Evolutionary conservation across 2,329 filamentous ascomycete genomes (phyloP).

Genomic region (Monilinia aucupariae): DNA sequence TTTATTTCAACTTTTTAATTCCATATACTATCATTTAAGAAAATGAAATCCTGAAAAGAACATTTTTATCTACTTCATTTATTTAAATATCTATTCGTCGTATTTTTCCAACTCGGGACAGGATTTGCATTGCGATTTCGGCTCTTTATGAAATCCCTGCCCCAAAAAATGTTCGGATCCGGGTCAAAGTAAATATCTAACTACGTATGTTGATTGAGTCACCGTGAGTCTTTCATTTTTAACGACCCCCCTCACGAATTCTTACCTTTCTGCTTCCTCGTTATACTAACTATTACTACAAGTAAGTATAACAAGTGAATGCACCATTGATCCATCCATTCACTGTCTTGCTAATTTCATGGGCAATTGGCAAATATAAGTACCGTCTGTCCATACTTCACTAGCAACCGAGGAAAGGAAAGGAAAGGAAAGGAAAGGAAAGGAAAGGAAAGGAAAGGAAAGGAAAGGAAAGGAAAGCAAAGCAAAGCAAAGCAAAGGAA

Average conservation of each 20-base stretch:
- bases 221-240: neutral
- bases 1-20: too few relatives aligned
- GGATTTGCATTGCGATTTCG: conserved; percentile 1
- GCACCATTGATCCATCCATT: neutral
- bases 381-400: neutral
- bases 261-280: neutral
- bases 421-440: neutral
- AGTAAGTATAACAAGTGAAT: neutral
- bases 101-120: neutral
- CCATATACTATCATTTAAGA: too few relatives aligned
- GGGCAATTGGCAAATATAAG: conserved; percentile 8
- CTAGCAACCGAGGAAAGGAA: neutral
- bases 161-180: conserved; percentile 11
- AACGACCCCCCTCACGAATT: neutral
- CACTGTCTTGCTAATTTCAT: neutral
- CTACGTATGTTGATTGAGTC: neutral
- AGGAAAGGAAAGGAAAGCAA: too few relatives aligned
- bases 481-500: neutral
- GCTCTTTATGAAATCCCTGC: neutral
- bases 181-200: neutral
- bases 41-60: too few relatives aligned
- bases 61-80: too few relatives aligned
- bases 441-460: neutral
- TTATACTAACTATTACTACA: neutral
- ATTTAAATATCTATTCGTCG: too few relatives aligned